phyloP scores from a whole-genome alignment of 2,329 filamentous ascomycete genomes.

The Shiraia sp. region DNA sequence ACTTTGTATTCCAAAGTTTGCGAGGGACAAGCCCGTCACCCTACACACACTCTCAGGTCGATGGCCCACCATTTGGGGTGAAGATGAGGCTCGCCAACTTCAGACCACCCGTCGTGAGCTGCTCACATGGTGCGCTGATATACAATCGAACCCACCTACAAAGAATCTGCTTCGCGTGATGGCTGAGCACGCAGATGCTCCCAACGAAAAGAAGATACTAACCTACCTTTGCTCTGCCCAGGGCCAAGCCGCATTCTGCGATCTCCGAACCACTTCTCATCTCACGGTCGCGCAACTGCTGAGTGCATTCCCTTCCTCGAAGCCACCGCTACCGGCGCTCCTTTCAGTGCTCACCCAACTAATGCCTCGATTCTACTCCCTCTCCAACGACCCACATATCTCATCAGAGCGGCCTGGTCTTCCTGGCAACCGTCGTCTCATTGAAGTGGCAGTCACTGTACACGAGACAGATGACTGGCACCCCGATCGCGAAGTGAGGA shows the following conservation, averaged over 20 bases:
- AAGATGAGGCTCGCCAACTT: conserved; percentile 82
- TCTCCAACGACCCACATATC: conserved; percentile 93
- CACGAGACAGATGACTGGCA: conserved; percentile 85
- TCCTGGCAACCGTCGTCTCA: conserved; percentile 70
- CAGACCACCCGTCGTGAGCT: conserved; percentile 87
- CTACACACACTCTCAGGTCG: conserved; percentile 79
- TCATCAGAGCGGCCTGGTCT: conserved; percentile 70
- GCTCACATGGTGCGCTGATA: conserved; percentile 93
- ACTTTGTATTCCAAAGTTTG: conserved; percentile 77
- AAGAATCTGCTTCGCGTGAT: conserved; percentile 84
- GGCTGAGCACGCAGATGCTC: conserved; percentile 79
- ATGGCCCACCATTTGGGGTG: conserved; percentile 98
- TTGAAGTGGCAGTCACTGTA: conserved; percentile 96
- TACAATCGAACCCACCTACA: conserved; percentile 89
- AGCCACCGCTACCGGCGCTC: conserved; percentile 81
- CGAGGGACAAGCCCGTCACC: conserved; percentile 81
- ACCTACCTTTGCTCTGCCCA: conserved; percentile 84
- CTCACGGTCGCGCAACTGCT: conserved; percentile 85
- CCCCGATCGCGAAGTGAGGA: conserved; percentile 62
- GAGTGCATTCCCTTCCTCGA: conserved; percentile 86
- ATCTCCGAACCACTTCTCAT: conserved; percentile 83
- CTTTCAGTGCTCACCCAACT: conserved; percentile 80
- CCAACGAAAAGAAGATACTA: conserved; percentile 86
- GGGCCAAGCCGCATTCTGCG: conserved; percentile 90
- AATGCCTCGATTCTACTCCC: conserved; percentile 98